phyloP scores from a whole-genome alignment of 352 stramenopile genomes.

The Globisporangium okanoganense region DNA sequence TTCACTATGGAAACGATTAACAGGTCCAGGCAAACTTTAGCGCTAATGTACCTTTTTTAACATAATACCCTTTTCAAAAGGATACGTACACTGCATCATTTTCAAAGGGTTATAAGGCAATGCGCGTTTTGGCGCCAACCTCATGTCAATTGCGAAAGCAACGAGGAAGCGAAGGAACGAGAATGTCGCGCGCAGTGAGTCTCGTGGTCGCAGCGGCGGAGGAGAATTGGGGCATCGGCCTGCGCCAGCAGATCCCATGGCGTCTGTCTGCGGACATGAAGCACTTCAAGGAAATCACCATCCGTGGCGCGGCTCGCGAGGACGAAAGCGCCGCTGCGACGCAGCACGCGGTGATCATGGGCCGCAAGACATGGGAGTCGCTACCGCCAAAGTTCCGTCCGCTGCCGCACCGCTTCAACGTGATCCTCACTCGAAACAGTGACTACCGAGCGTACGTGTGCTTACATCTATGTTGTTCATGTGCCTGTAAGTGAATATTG shows the following conservation, averaged over 20 bases:
- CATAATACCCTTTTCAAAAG: background rate
- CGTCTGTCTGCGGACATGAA: slow-evolving; percentile 94
- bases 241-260: slow-evolving; percentile 91
- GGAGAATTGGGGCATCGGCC: slow-evolving; percentile 84
- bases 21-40: background rate
- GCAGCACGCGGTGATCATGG: slow-evolving; percentile 99
- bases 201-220: slow-evolving; percentile 89
- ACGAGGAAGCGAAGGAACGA: background rate
- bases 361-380: slow-evolving; percentile 99
- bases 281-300: slow-evolving; percentile 95
- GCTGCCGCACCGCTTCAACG: slow-evolving; percentile 93
- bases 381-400: slow-evolving; percentile 96
- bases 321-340: slow-evolving; percentile 9
- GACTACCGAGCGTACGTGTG: slow-evolving; percentile 27
- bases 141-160: background rate
- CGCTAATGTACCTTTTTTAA: background rate
- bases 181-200: slow-evolving; percentile 38
- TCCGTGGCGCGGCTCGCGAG: slow-evolving; percentile 15
- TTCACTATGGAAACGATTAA: background rate
- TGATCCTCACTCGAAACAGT: slow-evolving; percentile 91
- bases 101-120: background rate
- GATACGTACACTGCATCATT: background rate
- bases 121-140: slow-evolving; percentile 5
- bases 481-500: background rate
- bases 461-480: background rate